A percentile compares a stretch with the other conserved stretches of the same genome.
These are phyloP conservation scores for Phyllosticta citriasiana DNA, from an alignment of 2,329 filamentous ascomycete genomes.

Conservation along the genomic window DNA sequence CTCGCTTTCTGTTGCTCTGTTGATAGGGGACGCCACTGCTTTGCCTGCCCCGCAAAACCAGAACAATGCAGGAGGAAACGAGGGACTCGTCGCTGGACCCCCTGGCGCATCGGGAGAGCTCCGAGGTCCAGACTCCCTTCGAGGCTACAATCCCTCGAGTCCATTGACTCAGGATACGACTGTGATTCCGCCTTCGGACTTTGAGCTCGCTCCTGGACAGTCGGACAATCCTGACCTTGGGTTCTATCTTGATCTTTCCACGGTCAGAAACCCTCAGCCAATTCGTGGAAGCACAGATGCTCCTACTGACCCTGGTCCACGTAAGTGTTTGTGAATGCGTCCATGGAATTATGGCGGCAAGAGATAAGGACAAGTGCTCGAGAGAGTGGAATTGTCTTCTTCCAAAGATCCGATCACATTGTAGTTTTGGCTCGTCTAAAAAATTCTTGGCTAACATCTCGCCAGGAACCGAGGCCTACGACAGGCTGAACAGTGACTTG, in stretches of 20 bases:
- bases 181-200: conserved; percentile 25
- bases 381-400: too few relatives aligned
- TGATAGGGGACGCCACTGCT: neutral
- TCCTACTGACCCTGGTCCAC: conserved; percentile 30
- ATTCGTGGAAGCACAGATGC: conserved; percentile 27
- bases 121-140: conserved; percentile 22
- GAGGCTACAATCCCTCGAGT: conserved; percentile 25
- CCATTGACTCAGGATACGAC: conserved; percentile 23
- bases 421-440: conserved; percentile 4
- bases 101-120: conserved; percentile 26
- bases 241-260: conserved; percentile 28
- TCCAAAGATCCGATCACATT: neutral
- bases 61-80: neutral
- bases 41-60: neutral
- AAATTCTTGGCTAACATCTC: neutral
- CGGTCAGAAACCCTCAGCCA: conserved; percentile 32
- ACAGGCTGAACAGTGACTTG: conserved; percentile 31
- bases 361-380: too few relatives aligned
- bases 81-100: conserved; percentile 17
- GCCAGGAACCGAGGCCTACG: conserved; percentile 23
- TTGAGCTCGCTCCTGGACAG: conserved; percentile 28
- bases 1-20: neutral
- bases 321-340: conserved; percentile 10
- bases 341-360: too few relatives aligned
- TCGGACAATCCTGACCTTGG: conserved; percentile 27